These are phyloP conservation scores for Ilyonectria robusta DNA, from an alignment of 2,329 filamentous ascomycete species.

Conservation along the genomic window DNA sequence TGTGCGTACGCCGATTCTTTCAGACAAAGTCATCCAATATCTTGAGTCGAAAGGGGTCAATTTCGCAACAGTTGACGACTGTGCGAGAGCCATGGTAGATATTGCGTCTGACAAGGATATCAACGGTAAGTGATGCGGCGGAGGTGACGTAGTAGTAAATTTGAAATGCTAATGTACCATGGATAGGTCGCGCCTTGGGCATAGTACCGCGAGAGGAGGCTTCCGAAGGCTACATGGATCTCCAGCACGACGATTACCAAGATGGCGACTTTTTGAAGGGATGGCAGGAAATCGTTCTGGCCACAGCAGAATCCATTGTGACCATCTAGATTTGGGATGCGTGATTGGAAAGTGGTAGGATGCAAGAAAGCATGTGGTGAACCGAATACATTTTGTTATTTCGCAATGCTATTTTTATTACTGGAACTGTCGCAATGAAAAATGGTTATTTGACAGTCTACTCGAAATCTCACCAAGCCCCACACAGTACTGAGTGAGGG, in stretches of 20 bases:
- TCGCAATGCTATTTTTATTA: no score
- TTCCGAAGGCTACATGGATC: conserved; percentile 20
- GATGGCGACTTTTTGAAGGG: conserved; percentile 19
- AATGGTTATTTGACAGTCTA: no score
- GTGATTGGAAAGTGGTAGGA: no score
- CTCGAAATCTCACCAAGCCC: no score
- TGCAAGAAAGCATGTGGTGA: no score
- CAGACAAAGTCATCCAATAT: conserved; percentile 19
- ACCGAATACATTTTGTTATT: no score
- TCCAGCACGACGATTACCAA: conserved; percentile 29
- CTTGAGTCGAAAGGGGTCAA: conserved; percentile 23
- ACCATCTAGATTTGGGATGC: not conserved
- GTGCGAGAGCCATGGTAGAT: conserved; percentile 10
- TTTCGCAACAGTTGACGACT: conserved; percentile 27
- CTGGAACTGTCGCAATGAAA: no score
- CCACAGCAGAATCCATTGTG: conserved; percentile 25
- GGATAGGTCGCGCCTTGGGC: conserved; percentile 24
- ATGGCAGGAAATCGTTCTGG: conserved; percentile 28
- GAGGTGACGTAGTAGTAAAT: no score
- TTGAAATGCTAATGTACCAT: not conserved
- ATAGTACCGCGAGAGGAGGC: conserved; percentile 22
- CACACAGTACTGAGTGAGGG: no score
- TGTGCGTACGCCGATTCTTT: conserved; percentile 27
- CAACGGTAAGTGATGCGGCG: conserved; percentile 14
- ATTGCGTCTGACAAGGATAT: conserved; percentile 7